Base-by-base conservation (phyloP, 164 flowering plant species). In the Protea cynaroides region DNA sequence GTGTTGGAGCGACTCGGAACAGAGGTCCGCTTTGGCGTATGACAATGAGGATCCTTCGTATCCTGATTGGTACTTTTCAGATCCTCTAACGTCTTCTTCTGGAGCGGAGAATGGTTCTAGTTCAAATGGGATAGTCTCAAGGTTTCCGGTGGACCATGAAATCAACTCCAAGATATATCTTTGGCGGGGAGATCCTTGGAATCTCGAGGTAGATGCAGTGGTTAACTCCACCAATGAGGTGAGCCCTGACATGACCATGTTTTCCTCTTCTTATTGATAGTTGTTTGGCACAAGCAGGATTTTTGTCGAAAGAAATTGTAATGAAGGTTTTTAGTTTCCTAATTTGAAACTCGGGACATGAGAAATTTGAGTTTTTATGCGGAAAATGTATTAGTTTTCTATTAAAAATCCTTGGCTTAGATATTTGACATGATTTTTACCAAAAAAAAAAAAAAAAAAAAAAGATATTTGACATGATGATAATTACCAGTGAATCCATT, bases 211-310 rank as follows among this genome's bases (percentile, higher is more conserved):
- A 6, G 97, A 95, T 88, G 97, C 97, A 51, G 99, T 95, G 47
- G 99, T 95, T 44, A 95, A 95, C 70, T 92, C 99, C 47, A 84
- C 99, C 21, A 92, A 95, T 76, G 99, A 95, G 96, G 96, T 91
- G 65, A 69, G 80, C 58, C 34, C 13, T 40, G 46, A 10, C 46
- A 40, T 9, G 8, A 8, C 46, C 14, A 40, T 6, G 14, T 40
- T 12, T 4, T 37, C 9, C 9, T 37, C 40, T 9, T 37, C n/a
- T n/a, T n/a, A n/a, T n/a, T n/a, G n/a, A n/a, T n/a, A n/a, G n/a
- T n/a, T n/a, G n/a, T n/a, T n/a, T n/a, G n/a, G n/a, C n/a, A n/a
- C n/a, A n/a, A n/a, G n/a, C n/a, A n/a, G n/a, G n/a, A n/a, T 37
- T 40, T n/a, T 40, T 40, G 10, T 40, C 14, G 46, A 40, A 40